Evolutionary conservation across 768 basidiomycete genomes (phyloP), one percentile per base, ranked within the genome.

Genomic region (Amanita exitialis): DNA sequence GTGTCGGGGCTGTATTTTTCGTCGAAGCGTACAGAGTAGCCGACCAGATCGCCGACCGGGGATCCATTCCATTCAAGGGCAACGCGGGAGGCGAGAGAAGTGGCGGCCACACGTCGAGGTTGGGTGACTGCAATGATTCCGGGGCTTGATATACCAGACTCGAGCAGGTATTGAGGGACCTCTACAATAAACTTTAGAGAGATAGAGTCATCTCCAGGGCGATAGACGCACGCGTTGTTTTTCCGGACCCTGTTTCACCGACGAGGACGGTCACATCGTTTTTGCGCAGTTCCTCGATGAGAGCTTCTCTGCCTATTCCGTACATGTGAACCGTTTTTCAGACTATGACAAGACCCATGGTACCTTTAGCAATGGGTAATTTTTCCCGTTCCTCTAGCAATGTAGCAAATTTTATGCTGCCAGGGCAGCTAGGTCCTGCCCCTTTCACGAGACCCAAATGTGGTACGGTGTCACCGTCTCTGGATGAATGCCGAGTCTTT

Each of bases 181-280:
- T 99, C 95, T 99, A 69, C 34, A 53, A 39, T 2, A 28, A 38
- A 53, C 37, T 44, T 38, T 53, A 20, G 53, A 35, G 28, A 18
- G 7, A 36, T 23, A 12, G 23, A 35, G 38, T 30, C 21, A 37
- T 35, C 28, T 44, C 25, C 44, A 34, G 53, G 49, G 7, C 9
- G 4, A 46, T n/a, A 42, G 46, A 49, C 91, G 60, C 66, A 95
- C 95, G 95, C 44, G 96, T 99, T 0, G 95, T 95, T 71, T 99
- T 99, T 55, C 96, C 96, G 16, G 93, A 96, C 10, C 96, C 96
- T 0, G 96, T 98, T 68, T 99, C 96, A 35, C 94, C 96, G 2
- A 99, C 76, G 7, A 99, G 77, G 39, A 98, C 81, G 1, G 84
- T 88, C 6, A 91, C 84, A 62, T 92, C 86, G 71, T 90, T 84